A percentile compares a stretch with the other conserved stretches of the same genome.
phyloP scores from a whole-genome alignment of 257 asterid species.

The Linaria vulgaris region DNA sequence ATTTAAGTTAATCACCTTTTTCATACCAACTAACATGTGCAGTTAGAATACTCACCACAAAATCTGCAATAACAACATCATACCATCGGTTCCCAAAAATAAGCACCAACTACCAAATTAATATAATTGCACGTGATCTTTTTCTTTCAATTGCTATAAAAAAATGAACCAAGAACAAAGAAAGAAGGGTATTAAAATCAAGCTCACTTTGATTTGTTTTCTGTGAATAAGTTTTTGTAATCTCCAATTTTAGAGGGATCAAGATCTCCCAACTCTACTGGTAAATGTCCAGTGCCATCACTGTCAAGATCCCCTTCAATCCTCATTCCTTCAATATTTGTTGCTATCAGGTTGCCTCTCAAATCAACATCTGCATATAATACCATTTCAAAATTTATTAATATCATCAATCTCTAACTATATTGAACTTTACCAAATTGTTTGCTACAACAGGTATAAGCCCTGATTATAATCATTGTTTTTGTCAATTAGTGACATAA shows the following conservation, averaged over 20 bases:
- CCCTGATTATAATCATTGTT: too few relatives aligned
- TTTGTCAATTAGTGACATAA: too few relatives aligned
- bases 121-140: neutral
- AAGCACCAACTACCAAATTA: neutral
- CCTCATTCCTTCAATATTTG: constrained; percentile 47
- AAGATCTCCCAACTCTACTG: constrained; percentile 45
- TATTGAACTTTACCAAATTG: too few relatives aligned
- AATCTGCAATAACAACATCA: too few relatives aligned
- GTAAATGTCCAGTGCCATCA: constrained; percentile 61
- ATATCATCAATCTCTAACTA: too few relatives aligned
- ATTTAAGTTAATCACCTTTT: too few relatives aligned
- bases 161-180: too few relatives aligned
- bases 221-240: constrained; percentile 22
- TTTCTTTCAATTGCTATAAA: neutral
- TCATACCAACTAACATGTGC: too few relatives aligned
- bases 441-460: too few relatives aligned
- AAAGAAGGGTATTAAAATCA: too few relatives aligned
- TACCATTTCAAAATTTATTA: too few relatives aligned
- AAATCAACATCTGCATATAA: constrained; percentile 39
- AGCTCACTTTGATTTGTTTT: constrained; percentile 6
- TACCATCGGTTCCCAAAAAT: neutral
- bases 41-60: too few relatives aligned
- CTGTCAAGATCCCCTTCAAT: constrained; percentile 50
- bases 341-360: constrained; percentile 29
- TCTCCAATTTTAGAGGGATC: constrained; percentile 29